A percentile compares a stretch with the other conserved stretches of the same genome.
These are phyloP conservation scores for Leccinum idahoense DNA, from an alignment of 1,284 basidiomycete species.

Conservation along the genomic window DNA sequence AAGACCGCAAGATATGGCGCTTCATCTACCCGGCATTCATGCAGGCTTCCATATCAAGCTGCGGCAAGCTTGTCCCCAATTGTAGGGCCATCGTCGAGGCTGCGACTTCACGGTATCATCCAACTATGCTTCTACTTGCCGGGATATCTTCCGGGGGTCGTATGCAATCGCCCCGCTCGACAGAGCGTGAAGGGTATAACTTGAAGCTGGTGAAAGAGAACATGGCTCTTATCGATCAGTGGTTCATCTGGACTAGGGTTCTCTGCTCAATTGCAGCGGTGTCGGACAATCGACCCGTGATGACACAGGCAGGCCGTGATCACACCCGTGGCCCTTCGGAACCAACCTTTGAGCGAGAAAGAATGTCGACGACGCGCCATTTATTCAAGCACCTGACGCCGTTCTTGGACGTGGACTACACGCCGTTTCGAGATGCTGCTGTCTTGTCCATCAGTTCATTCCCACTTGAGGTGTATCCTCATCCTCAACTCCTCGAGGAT, in stretches of 20 bases:
- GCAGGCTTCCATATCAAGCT: constrained; percentile 46
- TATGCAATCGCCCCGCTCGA: constrained; percentile 32
- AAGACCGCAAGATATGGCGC: constrained; percentile 68
- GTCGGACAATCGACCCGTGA: constrained; percentile 54
- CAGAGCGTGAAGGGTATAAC: constrained; percentile 44
- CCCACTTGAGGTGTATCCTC: constrained; percentile 54
- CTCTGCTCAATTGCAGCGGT: constrained; percentile 76
- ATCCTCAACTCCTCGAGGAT: constrained; percentile 81
- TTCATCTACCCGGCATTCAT: constrained; percentile 64
- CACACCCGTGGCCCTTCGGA: constrained; percentile 73
- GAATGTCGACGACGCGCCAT: constrained; percentile 73
- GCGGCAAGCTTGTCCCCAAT: constrained; percentile 39
- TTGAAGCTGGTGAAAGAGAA: constrained; percentile 56
- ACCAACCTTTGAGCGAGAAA: constrained; percentile 65
- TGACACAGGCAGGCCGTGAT: constrained; percentile 56
- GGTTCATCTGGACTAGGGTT: constrained; percentile 83
- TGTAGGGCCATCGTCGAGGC: constrained; percentile 65
- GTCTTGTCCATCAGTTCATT: constrained; percentile 87
- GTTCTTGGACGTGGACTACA: constrained; percentile 83
- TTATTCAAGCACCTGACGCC: constrained; percentile 84
- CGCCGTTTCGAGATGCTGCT: constrained; percentile 79
- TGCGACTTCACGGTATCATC: constrained; percentile 62
- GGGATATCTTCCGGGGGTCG: constrained; percentile 53
- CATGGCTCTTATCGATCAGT: constrained; percentile 71
- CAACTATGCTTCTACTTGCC: constrained; percentile 60